Evolutionary conservation across 2,329 filamentous ascomycete genomes (phyloP).

Genomic region (Alternaria solani): DNA sequence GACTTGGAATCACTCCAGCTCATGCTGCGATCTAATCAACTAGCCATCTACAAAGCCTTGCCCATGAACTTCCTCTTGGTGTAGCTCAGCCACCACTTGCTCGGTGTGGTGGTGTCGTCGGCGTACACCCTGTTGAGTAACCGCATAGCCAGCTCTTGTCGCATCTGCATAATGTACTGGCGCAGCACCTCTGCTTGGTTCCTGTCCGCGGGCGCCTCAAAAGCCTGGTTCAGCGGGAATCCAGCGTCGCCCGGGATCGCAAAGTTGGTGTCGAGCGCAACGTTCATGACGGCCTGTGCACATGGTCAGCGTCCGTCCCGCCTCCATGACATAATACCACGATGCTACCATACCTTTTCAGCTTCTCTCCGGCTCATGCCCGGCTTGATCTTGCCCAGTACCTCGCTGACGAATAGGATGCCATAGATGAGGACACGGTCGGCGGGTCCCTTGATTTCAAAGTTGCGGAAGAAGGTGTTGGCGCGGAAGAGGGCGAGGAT

Average conservation of each 20-base stretch:
- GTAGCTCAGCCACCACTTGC: slow-evolving; percentile 96
- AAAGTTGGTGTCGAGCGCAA: slow-evolving; percentile 92
- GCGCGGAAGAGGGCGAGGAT: slow-evolving; percentile 91
- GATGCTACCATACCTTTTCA: slow-evolving; percentile 62
- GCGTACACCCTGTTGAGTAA: slow-evolving; percentile 88
- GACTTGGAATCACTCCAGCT: not conserved
- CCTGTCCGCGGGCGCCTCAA: slow-evolving; percentile 84
- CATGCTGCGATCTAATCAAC: not conserved
- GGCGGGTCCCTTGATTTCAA: slow-evolving; percentile 96
- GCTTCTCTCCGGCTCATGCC: slow-evolving; percentile 70
- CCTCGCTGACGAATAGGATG: slow-evolving; percentile 93
- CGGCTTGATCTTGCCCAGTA: slow-evolving; percentile 85
- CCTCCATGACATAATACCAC: slow-evolving; percentile 44
- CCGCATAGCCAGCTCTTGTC: slow-evolving; percentile 86
- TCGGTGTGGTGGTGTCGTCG: slow-evolving; percentile 70
- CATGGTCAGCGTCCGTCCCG: slow-evolving; percentile 1
- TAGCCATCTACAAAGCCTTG: slow-evolving; percentile 63
- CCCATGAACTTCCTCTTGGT: slow-evolving; percentile 99
- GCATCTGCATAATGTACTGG: slow-evolving; percentile 89
- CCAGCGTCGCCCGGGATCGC: slow-evolving; percentile 91
- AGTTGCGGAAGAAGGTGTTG: slow-evolving; percentile 99
- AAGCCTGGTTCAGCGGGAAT: slow-evolving; percentile 96
- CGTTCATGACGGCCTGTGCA: slow-evolving; percentile 79
- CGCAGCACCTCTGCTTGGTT: slow-evolving; percentile 89
- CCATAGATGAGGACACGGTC: slow-evolving; percentile 96